Base-by-base conservation (phyloP, 441 rosid genomes). In the Gossypium davidsonii region DNA sequence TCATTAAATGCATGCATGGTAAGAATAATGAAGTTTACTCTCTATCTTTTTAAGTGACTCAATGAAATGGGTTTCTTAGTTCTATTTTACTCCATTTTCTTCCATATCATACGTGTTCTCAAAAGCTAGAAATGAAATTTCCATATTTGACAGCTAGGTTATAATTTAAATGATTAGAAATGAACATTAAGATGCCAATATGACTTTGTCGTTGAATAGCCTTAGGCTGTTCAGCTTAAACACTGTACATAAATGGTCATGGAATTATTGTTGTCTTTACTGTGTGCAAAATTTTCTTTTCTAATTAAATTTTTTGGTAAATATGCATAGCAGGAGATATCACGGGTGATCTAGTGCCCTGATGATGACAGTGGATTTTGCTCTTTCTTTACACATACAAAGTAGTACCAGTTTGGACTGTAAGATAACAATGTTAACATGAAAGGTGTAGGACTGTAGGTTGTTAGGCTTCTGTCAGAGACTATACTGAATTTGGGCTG, bases 1-100 rank as follows among this genome's bases (percentile, higher is more conserved):
- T 88, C 60, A 85, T 83, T 1, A 88, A 83, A 80, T 78, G 81
- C 80, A 84, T 90, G 92, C 94, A 85, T 63, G 94, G 94, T 90
- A 75, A 79, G 86, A 62, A 71, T 25, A 71, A 71, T 44, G 15
- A 44, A 6, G 26, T 67, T 46, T 17, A 7, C 56, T 12, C 2
- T 7, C 57, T 49, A 2, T 18, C 17, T 31, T 9, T 74, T 71
- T n/a, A 39, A 31, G 14, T n/a, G 28, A 31, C 31, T 49, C 15
- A 14, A 20, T 31, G 56, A 44, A 23, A 15, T 28, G 56, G 34
- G 59, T 58, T 46, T 55, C 37, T 70, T 53, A 20, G 8, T 37
- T 15, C 42, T 48, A 49, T 67, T 20, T 3, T 62, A 34, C 67
- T 62, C 48, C 23, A 44, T 49, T 25, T 46, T 25, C 44, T 49